Percentiles rank a stretch among this genome's conserved stretches.
phyloP scores from a whole-genome alignment of 2,329 filamentous ascomycete genomes.

The Fusarium camptoceras region DNA sequence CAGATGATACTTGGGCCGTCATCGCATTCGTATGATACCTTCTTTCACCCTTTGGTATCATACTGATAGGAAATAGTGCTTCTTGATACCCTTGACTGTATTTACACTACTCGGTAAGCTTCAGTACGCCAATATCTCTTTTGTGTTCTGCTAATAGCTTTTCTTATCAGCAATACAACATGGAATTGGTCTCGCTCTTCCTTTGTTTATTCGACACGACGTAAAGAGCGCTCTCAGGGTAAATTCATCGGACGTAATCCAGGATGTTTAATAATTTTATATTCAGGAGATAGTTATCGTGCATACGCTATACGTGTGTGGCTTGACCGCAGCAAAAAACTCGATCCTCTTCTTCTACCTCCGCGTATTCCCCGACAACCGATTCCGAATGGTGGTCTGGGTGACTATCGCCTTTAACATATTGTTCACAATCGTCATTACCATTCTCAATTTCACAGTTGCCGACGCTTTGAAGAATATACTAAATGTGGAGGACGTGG shows the following conservation, averaged over 20 bases:
- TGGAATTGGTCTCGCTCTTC: background rate
- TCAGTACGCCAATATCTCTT: background rate
- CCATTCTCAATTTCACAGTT: background rate
- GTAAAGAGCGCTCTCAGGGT: background rate
- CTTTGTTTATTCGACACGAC: background rate
- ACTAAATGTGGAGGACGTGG: background rate
- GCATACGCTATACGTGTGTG: background rate
- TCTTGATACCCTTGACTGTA: background rate
- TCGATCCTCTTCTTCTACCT: conserved; percentile 22
- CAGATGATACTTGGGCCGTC: background rate
- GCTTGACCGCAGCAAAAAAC: background rate
- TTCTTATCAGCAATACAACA: background rate
- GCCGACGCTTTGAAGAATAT: background rate
- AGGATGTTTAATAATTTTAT: background rate
- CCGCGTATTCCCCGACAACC: background rate
- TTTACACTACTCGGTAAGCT: background rate
- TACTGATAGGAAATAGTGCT: background rate
- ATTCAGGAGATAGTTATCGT: background rate
- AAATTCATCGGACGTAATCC: fast-evolving
- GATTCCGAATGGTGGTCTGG: background rate
- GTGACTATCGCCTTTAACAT: background rate
- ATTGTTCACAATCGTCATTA: fast-evolving
- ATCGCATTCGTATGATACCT: background rate
- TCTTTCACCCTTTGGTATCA: fast-evolving
- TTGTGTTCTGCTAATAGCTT: background rate